Evolutionary conservation across 2,329 filamentous ascomycete species (phyloP).

Genomic region (Pseudofabraea citricarpa): DNA sequence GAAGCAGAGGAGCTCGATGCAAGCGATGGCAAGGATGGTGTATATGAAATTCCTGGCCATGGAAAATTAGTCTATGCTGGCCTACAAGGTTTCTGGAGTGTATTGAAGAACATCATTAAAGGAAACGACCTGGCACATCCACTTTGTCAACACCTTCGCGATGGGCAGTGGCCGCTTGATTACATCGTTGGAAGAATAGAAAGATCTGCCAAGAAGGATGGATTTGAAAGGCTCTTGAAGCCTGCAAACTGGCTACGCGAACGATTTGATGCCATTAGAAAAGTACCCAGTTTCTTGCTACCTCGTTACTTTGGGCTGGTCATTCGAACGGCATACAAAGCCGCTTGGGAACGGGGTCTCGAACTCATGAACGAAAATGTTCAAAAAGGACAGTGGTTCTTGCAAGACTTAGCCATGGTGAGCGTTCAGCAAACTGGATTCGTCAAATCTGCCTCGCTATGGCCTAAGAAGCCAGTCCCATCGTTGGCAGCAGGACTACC

Average conservation of each 20-base stretch:
- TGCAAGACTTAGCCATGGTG: conserved; percentile 84
- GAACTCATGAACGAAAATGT: conserved; percentile 76
- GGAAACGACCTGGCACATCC: conserved; percentile 92
- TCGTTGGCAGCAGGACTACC: conserved; percentile 88
- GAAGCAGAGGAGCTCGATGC: conserved; percentile 83
- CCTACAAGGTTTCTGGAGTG: conserved; percentile 97
- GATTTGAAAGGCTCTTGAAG: conserved; percentile 57
- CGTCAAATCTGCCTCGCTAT: conserved; percentile 86
- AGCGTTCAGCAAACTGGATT: conserved; percentile 87
- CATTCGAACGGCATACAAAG: conserved; percentile 80
- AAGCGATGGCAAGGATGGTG: conserved; percentile 77
- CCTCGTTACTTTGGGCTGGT: conserved; percentile 92
- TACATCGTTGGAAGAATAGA: conserved; percentile 79
- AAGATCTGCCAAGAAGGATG: conserved; percentile 58
- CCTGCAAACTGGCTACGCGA: conserved; percentile 76
- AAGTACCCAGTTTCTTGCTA: conserved; percentile 81
- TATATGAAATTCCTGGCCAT: conserved; percentile 79
- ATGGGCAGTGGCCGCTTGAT: conserved; percentile 89
- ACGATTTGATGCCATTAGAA: conserved; percentile 80
- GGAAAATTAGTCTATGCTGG: conserved; percentile 90
- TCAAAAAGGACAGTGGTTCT: conserved; percentile 77
- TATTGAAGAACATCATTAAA: conserved; percentile 76
- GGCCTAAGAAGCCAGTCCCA: conserved; percentile 78
- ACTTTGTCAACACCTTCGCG: conserved; percentile 84
- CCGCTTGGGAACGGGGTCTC: conserved; percentile 73